Conservation (phyloP, 2,329 filamentous ascomycete species). For the Neonectria hederae region DNA sequence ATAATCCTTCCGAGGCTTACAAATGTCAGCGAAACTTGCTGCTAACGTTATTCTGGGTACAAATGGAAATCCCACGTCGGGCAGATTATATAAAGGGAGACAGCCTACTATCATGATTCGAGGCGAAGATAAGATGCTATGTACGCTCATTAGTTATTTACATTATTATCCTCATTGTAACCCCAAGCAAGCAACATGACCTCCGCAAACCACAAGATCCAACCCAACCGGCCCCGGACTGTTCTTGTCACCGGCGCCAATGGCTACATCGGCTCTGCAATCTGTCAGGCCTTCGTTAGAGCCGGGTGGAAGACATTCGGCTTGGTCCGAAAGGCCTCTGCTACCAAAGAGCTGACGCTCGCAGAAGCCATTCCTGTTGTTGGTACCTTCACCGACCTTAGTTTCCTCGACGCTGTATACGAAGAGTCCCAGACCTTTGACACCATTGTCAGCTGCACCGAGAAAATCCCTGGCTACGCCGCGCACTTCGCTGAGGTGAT, state of each 20-base stretch:
- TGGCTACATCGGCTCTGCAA: constrained; percentile 58
- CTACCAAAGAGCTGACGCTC: constrained; percentile 42
- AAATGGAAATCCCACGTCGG: background rate
- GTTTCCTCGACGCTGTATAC: constrained; percentile 42
- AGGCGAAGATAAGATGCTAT: background rate
- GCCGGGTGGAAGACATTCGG: constrained; percentile 58
- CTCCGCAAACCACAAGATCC: background rate
- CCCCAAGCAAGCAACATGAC: background rate
- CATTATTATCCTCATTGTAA: background rate
- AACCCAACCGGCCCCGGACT: constrained; percentile 27
- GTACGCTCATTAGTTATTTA: background rate
- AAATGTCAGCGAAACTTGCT: background rate
- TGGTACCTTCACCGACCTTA: constrained; percentile 48
- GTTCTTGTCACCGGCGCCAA: constrained; percentile 60
- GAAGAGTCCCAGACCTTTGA: constrained; percentile 47
- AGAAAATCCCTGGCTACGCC: constrained; percentile 52
- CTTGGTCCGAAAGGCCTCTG: constrained; percentile 50
- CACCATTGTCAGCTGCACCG: constrained; percentile 55
- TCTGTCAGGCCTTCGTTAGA: constrained; percentile 55
- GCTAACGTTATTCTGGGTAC: background rate
- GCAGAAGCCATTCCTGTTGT: constrained; percentile 54
- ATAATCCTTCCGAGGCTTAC: constrained; percentile 10
- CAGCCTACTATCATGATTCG: too few species aligned
- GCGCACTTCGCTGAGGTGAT: constrained; percentile 51
- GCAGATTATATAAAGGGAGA: background rate